phyloP scores from a whole-genome alignment of 2,329 filamentous ascomycete genomes.

The Trichoderma polysporum region DNA sequence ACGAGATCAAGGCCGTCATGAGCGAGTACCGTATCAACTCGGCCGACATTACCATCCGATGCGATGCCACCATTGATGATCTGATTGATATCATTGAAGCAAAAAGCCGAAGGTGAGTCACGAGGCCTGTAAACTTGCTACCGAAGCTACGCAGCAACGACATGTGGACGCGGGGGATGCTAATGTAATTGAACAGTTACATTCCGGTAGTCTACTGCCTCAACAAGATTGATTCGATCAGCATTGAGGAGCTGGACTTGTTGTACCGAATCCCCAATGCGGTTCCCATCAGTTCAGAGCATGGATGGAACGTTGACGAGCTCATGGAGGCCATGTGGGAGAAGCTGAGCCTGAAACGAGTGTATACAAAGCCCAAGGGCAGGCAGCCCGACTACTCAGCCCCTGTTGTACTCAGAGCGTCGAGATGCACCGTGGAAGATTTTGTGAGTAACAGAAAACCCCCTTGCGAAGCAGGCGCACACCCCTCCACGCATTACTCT shows the following conservation, averaged over 20 bases:
- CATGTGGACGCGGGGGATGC: not conserved
- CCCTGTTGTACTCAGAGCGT: conserved; percentile 83
- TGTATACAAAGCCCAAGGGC: conserved; percentile 98
- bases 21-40: conserved; percentile 95
- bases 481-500: not conserved
- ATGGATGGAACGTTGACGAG: conserved; percentile 98
- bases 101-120: conserved; percentile 64
- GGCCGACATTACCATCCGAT: conserved; percentile 95
- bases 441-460: conserved; percentile 66
- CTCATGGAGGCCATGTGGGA: conserved; percentile 98
- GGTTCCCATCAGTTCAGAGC: conserved; percentile 94
- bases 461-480: not conserved
- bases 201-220: conserved; percentile 99
- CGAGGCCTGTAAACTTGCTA: not conserved
- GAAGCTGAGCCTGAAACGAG: conserved; percentile 82
- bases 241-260: conserved; percentile 94
- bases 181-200: conserved; percentile 58
- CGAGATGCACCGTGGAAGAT: conserved; percentile 87
- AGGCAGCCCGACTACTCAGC: conserved; percentile 87
- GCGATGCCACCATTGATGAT: conserved; percentile 96
- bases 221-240: conserved; percentile 98
- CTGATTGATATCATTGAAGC: conserved; percentile 95
- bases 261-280: conserved; percentile 96
- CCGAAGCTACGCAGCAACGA: not conserved
- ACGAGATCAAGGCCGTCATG: conserved; percentile 98